A percentile compares a stretch with the other conserved stretches of the same genome.
Conservation (phyloP, 169 alveolate genomes). For the Eimeria falciformis region DNA sequence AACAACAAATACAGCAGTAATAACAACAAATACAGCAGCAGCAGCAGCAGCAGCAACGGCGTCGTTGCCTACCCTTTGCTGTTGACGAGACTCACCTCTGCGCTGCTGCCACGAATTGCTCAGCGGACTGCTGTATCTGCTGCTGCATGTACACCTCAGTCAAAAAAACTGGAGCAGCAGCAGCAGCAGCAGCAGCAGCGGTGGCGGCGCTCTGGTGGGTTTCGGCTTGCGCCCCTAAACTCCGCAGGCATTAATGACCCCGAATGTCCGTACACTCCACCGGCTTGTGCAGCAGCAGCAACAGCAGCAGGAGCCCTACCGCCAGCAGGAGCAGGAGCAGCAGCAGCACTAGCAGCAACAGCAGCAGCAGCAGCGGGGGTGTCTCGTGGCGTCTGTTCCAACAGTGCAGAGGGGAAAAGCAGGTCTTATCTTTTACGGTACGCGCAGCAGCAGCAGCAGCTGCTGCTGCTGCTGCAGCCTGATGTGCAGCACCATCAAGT, state of each 20-base stretch:
- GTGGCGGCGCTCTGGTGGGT: too few relatives aligned
- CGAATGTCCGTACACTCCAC: too few relatives aligned
- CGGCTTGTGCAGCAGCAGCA: constrained; percentile 6
- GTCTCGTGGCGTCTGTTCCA: background rate
- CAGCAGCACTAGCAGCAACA: background rate
- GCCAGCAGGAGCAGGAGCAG: background rate
- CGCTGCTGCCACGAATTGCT: background rate
- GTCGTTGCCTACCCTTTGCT: background rate
- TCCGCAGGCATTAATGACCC: too few relatives aligned
- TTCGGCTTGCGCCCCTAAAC: too few relatives aligned
- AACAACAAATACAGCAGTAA: too few relatives aligned
- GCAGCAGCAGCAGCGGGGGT: background rate
- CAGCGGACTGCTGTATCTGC: too few relatives aligned
- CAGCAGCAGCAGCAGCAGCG: background rate
- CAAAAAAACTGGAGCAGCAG: background rate
- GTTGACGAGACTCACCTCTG: background rate
- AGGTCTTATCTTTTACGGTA: background rate
- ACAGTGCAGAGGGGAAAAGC: background rate
- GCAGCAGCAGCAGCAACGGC: too few relatives aligned
- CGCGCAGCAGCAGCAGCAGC: constrained; percentile 20
- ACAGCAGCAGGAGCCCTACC: background rate
- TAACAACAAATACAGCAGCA: too few relatives aligned
- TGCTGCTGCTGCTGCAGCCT: constrained; percentile 35
- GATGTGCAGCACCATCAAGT: background rate
- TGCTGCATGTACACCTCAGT: background rate